Base-by-base conservation (phyloP, 2,329 filamentous ascomycete genomes). In the Harringtonia lauricola region DNA sequence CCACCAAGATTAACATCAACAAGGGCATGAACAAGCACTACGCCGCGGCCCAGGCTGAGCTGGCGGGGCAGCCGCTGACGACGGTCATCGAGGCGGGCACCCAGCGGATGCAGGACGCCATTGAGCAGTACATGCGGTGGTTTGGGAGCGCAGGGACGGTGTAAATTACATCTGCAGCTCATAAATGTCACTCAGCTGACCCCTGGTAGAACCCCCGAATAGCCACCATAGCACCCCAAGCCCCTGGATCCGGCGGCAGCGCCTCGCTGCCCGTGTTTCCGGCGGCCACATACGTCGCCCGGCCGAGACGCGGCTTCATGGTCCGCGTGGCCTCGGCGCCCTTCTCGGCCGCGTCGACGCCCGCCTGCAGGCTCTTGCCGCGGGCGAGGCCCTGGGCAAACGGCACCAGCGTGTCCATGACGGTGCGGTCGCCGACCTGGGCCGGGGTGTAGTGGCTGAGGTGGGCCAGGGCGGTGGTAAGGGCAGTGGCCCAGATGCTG, bases 241-340 rank as follows among this genome's bases (percentile, higher is more conserved):
- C 81, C 26, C 81, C 81, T 1, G 81, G 81, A 57, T 86, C 81
- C 4, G 81, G 80, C 5, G 82, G 77, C 43, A 72, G 49, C 36
- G 68, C 69, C 42, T 60, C 61, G 43, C 65, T 67, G 46, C 72
- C 65, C 3, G 65, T 65, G 24, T 44, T 41, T 36, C 70, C 71
- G 2, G 67, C 70, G 6, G 73, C 79, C 4, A 85, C 74, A 52
- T 86, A 86, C 0, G 81, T 81, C 12, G 81, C 81, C 41, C 81
- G 65, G 2, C 81, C 81, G 24, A 86, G 63, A 52, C 67, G 76
- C 8, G 81, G 77, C 59, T 68, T 74, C 70, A 85, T 75, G 22
- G 65, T 74, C 59, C 72, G 80, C 4, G 81, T 86, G 8, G 66
- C 68, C 55, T 80, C 73, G 5, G 79, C 72, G 8, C 79, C 80